phyloP scores from a whole-genome alignment of 345 rosid species.

The Pistacia integerrima region DNA sequence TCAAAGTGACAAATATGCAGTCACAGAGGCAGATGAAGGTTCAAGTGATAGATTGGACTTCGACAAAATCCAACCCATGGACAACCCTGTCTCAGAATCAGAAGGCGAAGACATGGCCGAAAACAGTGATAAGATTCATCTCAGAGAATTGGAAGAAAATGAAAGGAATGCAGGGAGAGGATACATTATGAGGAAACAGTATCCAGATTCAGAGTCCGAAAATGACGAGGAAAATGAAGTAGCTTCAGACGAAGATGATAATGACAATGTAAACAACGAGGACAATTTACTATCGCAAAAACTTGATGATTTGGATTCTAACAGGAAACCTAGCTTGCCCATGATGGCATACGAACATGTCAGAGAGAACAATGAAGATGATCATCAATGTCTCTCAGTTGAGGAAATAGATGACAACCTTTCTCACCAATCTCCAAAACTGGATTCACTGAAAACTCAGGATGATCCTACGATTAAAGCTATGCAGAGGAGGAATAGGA shows the following conservation, averaged over 20 bases:
- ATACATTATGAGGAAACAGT: background rate
- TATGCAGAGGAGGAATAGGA: background rate
- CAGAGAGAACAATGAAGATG: background rate
- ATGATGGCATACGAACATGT: background rate
- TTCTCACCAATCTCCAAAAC: conserved; percentile 10
- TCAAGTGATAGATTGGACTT: conserved; percentile 1
- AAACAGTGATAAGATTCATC: background rate
- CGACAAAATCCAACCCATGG: conserved; percentile 15
- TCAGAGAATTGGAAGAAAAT: conserved; percentile 8
- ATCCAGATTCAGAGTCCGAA: conserved; percentile 7
- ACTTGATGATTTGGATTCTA: conserved; percentile 11
- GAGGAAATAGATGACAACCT: conserved; percentile 7
- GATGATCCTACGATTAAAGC: conserved; percentile 1
- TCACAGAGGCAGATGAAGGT: background rate
- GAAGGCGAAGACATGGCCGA: conserved; percentile 15
- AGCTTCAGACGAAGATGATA: background rate
- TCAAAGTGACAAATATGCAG: conserved; percentile 1
- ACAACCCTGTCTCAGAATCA: conserved; percentile 17
- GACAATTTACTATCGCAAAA: background rate
- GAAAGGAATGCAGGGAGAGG: conserved; percentile 11
- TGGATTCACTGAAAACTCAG: background rate
- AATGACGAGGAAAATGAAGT: background rate
- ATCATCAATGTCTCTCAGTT: conserved; percentile 11
- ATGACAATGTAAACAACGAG: background rate
- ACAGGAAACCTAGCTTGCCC: background rate